A percentile compares a stretch with the other conserved stretches of the same genome.
These are phyloP conservation scores for Paramecium primaurelia DNA, from an alignment of 73 alveolate species.

Conservation along the genomic window DNA sequence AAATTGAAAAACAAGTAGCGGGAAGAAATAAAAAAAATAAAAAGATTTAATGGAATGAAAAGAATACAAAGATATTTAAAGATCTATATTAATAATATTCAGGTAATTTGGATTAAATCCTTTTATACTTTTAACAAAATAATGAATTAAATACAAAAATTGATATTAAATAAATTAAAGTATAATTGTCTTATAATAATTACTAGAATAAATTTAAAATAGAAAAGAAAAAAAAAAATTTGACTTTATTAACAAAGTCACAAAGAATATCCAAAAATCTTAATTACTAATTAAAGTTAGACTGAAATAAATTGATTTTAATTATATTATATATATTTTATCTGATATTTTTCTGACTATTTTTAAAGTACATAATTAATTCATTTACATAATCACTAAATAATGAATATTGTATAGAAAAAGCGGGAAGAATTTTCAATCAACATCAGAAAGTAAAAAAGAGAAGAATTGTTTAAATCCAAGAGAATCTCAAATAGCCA, in stretches of 20 bases:
- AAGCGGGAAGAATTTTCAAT: background rate
- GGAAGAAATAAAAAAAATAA: background rate
- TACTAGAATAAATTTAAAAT: background rate
- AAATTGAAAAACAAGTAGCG: background rate
- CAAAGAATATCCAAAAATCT: background rate
- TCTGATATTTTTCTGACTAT: background rate
- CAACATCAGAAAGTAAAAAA: background rate
- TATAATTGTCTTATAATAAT: background rate
- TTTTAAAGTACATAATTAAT: background rate
- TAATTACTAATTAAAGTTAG: background rate
- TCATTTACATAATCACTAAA: background rate
- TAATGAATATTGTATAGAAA: background rate
- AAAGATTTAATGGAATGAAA: conserved; percentile 20
- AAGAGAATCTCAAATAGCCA: background rate
- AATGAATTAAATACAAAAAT: background rate
- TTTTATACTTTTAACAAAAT: background rate
- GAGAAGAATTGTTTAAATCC: background rate
- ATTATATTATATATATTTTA: background rate
- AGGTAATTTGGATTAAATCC: background rate
- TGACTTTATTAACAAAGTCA: background rate
- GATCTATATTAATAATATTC: background rate
- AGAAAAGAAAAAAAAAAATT: background rate
- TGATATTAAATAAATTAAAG: background rate
- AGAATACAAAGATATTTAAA: background rate
- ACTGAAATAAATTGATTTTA: background rate